These are phyloP conservation scores for Tetracentron sinense DNA, from an alignment of 164 flowering plant species.

Conservation along the genomic window DNA sequence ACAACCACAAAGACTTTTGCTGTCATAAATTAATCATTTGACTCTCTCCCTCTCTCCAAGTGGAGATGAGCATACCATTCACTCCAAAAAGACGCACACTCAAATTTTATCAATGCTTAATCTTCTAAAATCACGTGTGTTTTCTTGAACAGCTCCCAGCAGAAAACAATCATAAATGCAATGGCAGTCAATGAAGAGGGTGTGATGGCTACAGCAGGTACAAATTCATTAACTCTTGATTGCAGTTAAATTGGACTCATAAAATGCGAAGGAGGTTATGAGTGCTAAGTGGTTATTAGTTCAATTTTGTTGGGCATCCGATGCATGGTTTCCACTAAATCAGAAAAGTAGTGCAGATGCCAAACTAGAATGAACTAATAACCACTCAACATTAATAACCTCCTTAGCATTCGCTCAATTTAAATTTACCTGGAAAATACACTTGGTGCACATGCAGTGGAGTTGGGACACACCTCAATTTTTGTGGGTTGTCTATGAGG, in stretches of 20 bases:
- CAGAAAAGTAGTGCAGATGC: too few relatives aligned
- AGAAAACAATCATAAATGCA: conserved; percentile 90
- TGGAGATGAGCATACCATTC: conserved; percentile 4
- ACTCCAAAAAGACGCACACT: not conserved
- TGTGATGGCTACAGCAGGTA: conserved; percentile 92
- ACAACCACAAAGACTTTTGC: too few relatives aligned
- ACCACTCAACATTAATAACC: too few relatives aligned
- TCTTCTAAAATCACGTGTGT: not conserved
- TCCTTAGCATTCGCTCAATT: too few relatives aligned
- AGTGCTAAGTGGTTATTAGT: not conserved
- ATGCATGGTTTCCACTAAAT: too few relatives aligned
- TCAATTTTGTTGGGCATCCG: too few relatives aligned
- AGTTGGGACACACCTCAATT: too few relatives aligned
- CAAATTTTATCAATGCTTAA: not conserved
- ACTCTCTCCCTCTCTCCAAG: not conserved
- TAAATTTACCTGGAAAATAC: too few relatives aligned
- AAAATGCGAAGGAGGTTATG: not conserved
- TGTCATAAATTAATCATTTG: too few relatives aligned
- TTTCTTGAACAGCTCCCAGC: conserved; percentile 76
- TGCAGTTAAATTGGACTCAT: not conserved
- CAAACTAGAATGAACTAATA: too few relatives aligned
- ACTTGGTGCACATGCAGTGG: too few relatives aligned
- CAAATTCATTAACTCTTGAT: not conserved
- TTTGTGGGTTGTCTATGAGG: too few relatives aligned
- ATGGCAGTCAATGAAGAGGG: conserved; percentile 98